phyloP scores from a whole-genome alignment of 208 protist genomes.

The Tritrichomonas foetus region DNA sequence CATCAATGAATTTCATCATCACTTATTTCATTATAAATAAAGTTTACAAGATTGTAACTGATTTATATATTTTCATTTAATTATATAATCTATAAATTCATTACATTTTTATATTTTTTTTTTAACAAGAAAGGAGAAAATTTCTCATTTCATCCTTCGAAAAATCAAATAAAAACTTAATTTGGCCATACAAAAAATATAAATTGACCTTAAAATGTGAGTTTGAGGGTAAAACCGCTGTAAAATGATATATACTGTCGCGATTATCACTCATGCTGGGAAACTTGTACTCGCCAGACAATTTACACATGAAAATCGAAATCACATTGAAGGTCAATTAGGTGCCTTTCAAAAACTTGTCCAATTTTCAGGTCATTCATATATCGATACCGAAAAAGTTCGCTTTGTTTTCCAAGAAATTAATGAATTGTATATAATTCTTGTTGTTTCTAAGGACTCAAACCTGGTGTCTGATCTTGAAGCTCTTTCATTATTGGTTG shows the following conservation, averaged over 20 bases:
- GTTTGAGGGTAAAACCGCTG: no score
- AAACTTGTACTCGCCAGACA: neutral
- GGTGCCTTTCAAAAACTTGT: neutral
- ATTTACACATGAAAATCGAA: neutral
- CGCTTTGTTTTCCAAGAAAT: constrained; percentile 5
- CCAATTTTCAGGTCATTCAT: neutral
- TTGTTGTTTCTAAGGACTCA: constrained; percentile 12
- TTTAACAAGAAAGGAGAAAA: no score
- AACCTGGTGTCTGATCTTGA: neutral
- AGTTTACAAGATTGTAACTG: no score
- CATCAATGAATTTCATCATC: no score
- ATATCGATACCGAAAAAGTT: constrained; percentile 14
- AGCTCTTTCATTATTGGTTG: neutral
- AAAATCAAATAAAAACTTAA: no score
- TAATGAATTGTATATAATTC: neutral
- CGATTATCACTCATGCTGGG: neutral
- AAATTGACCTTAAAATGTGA: no score
- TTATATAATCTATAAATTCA: no score
- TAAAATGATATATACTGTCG: neutral
- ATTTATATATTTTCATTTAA: no score
- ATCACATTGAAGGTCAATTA: neutral
- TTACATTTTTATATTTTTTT: no score
- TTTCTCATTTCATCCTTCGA: no score
- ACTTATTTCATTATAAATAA: no score
- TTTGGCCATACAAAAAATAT: no score